These are phyloP conservation scores for Funneliformis geosporum DNA, from an alignment of 192 early-diverging fungal species.

Conservation along the genomic window DNA sequence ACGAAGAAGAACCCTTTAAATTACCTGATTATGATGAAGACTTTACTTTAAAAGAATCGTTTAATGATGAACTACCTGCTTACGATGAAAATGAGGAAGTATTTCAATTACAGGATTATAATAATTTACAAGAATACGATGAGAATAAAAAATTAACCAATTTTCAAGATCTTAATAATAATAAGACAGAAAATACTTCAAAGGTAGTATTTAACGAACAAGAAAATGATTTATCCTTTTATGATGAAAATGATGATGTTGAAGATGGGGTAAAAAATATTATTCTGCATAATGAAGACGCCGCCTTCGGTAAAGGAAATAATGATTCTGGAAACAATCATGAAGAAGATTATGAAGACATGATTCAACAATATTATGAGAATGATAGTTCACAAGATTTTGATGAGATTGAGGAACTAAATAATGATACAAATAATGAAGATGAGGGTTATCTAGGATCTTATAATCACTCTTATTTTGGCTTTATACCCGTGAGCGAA, in stretches of 20 bases:
- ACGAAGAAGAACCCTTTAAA: neutral
- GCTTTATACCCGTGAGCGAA: too few relatives aligned
- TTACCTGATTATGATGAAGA: neutral
- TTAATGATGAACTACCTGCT: neutral
- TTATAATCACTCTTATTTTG: too few relatives aligned
- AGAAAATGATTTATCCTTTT: neutral
- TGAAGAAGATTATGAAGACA: neutral
- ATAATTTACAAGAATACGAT: too few relatives aligned
- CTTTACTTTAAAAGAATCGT: neutral
- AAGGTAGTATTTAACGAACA: neutral
- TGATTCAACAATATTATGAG: neutral
- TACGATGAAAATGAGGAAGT: neutral
- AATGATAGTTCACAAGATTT: neutral
- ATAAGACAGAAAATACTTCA: neutral
- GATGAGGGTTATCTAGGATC: neutral
- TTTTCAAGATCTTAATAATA: neutral
- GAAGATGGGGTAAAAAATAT: neutral
- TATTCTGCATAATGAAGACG: neutral
- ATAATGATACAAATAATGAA: neutral
- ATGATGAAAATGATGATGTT: neutral
- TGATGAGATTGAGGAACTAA: neutral
- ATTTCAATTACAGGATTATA: neutral
- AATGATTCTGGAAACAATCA: neutral
- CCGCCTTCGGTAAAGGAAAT: neutral
- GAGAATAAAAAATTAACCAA: neutral